phyloP scores from a whole-genome alignment of 2,329 filamentous ascomycete species.

The Orbilia javanica region DNA sequence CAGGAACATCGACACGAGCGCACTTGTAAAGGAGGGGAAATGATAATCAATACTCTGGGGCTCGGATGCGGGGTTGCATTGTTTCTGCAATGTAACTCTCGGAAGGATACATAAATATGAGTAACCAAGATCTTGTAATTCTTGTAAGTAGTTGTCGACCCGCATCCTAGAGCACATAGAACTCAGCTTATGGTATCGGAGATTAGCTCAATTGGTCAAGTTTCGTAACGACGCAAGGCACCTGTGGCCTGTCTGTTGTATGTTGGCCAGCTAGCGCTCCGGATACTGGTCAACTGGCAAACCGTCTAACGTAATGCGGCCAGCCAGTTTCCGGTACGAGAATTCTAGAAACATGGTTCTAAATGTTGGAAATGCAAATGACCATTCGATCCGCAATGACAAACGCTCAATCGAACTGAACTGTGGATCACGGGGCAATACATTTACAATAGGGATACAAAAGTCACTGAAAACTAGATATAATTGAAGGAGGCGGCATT shows the following conservation, averaged over 20 bases:
- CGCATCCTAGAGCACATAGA: neutral
- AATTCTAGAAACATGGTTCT: neutral
- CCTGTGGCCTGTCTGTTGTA: conserved; percentile 15
- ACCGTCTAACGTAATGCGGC: neutral
- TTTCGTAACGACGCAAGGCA: conserved; percentile 18
- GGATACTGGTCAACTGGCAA: neutral
- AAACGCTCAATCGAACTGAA: no score
- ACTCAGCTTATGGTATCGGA: neutral
- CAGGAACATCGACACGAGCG: conserved; percentile 21
- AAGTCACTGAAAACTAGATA: neutral
- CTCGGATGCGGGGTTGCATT: conserved; percentile 40
- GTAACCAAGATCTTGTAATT: neutral
- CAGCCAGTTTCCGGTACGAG: neutral
- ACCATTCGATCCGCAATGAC: no score
- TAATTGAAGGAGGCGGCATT: conserved; percentile 20
- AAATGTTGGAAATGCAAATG: neutral
- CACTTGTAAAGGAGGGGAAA: conserved; percentile 7
- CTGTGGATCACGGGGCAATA: neutral
- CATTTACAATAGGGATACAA: neutral
- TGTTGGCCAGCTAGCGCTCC: conserved; percentile 9
- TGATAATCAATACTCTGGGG: neutral
- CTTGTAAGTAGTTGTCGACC: neutral
- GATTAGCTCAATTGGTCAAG: conserved; percentile 7
- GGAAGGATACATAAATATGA: conserved; percentile 29
- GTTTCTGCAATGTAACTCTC: conserved; percentile 51